phyloP scores from a whole-genome alignment of 768 basidiomycete genomes.

The Galerina marginata region DNA sequence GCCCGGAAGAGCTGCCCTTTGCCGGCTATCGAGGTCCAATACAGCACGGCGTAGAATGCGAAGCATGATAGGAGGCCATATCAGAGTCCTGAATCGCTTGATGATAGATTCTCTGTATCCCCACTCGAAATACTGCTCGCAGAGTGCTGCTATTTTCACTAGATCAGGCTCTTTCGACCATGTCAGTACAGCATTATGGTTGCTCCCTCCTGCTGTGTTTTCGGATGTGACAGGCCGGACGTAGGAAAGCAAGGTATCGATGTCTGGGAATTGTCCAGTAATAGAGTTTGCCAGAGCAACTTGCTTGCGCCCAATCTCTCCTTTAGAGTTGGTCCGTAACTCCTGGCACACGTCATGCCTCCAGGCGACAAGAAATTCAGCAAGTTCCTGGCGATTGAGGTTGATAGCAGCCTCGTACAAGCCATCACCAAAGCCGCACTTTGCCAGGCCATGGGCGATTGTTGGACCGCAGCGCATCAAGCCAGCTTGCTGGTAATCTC shows the following conservation, averaged over 20 bases:
- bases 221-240: conserved; percentile 78
- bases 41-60: conserved; percentile 72
- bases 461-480: conserved; percentile 69
- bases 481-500: conserved; percentile 84
- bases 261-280: conserved; percentile 69
- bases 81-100: conserved; percentile 81
- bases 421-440: conserved; percentile 79
- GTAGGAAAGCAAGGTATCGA: conserved; percentile 80
- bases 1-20: conserved; percentile 10
- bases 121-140: conserved; percentile 94
- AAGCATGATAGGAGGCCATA: conserved; percentile 79
- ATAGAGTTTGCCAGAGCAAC: conserved; percentile 67
- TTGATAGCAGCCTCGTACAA: conserved; percentile 62
- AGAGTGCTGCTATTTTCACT: conserved; percentile 72
- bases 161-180: conserved; percentile 71
- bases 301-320: conserved; percentile 67
- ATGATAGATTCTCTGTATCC: conserved; percentile 82
- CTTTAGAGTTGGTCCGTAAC: conserved; percentile 70
- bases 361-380: conserved; percentile 67
- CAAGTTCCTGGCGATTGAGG: conserved; percentile 48
- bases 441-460: conserved; percentile 79
- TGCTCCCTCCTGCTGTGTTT: conserved; percentile 48
- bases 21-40: conserved; percentile 47
- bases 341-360: conserved; percentile 63
- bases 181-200: conserved; percentile 39